Percentiles rank a stretch among this genome's conserved stretches.
phyloP scores from a whole-genome alignment of 2,329 filamentous ascomycete species.

The Septoria petroselini region DNA sequence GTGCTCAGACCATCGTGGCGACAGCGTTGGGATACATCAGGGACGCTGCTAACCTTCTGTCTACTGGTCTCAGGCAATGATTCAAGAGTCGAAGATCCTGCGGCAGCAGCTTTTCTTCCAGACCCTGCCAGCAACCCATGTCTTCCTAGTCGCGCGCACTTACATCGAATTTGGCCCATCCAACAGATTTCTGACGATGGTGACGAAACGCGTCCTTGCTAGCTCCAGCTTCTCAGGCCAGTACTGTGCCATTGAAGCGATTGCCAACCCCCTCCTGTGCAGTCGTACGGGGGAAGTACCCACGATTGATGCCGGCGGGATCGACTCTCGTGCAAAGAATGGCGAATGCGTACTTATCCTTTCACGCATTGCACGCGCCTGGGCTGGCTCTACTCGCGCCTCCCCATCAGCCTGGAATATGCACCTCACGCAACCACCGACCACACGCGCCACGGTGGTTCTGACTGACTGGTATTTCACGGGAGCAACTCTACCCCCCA shows the following conservation, averaged over 20 bases:
- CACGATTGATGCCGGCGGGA: too few species aligned
- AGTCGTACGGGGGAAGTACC: too few species aligned
- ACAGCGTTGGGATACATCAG: too few species aligned
- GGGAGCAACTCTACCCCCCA: neutral
- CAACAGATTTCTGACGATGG: neutral
- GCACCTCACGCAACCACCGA: constrained; percentile 7
- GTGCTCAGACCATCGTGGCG: too few species aligned
- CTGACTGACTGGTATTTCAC: neutral
- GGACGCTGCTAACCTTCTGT: too few species aligned
- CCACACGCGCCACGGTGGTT: neutral
- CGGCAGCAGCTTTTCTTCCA: constrained; percentile 13
- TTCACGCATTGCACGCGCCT: neutral
- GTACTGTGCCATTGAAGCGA: neutral
- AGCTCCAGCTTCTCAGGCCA: neutral
- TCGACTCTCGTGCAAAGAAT: neutral
- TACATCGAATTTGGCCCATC: neutral
- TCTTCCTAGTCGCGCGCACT: neutral
- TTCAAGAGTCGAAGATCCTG: neutral
- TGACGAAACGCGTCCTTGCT: neutral
- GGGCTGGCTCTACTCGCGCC: constrained; percentile 6
- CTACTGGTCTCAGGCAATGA: neutral
- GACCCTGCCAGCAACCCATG: neutral
- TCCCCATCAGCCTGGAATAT: constrained; percentile 8
- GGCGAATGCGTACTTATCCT: constrained; percentile 1
- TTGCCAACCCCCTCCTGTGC: constrained; percentile 2